Conservation (phyloP, 176 grass and related monocot genomes). For the Oryza meyeriana region DNA sequence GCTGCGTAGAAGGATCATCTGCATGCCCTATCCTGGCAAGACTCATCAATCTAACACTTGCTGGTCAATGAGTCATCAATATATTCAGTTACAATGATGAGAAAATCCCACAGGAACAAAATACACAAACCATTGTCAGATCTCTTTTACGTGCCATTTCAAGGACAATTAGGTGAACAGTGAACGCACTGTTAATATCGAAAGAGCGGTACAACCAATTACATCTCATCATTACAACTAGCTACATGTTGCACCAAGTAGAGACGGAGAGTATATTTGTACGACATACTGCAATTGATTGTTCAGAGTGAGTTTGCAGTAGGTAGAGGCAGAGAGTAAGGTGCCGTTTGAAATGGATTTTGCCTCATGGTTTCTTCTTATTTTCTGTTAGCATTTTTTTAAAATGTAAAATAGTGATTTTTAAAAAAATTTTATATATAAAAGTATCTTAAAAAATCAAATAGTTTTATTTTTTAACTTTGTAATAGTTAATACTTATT, state of each 20-base stretch:
- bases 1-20: not conserved
- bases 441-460: too few species aligned
- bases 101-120: not conserved
- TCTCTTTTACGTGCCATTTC: not conserved
- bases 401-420: too few species aligned
- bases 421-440: too few species aligned
- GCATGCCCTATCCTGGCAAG: constrained; percentile 4
- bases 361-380: too few species aligned
- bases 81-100: not conserved
- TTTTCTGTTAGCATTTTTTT: too few species aligned
- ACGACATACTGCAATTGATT: too few species aligned
- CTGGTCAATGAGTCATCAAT: not conserved
- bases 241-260: not conserved
- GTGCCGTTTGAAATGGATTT: too few species aligned
- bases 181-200: not conserved
- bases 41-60: not conserved
- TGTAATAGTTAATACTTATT: too few species aligned
- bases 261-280: too few species aligned
- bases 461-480: too few species aligned
- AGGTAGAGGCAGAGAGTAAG: too few species aligned
- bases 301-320: not conserved
- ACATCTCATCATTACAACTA: not conserved
- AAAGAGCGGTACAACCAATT: not conserved
- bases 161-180: not conserved
- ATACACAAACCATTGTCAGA: not conserved